Conservation (phyloP, 192 early-diverging fungal genomes). For the Linnemannia exigua region DNA sequence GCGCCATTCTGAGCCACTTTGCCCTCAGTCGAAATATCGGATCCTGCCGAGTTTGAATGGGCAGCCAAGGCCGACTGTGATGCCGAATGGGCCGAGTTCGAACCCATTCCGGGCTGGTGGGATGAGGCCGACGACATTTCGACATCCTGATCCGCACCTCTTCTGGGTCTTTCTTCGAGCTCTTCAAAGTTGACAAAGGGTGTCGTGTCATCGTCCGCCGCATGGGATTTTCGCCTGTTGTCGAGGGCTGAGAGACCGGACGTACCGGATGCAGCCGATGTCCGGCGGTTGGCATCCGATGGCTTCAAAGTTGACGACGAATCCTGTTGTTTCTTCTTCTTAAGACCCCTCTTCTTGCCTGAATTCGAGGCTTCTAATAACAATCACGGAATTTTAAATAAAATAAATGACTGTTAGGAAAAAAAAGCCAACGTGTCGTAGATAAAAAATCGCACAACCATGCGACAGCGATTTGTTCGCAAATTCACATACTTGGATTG, state of each 20-base stretch:
- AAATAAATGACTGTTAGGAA: neutral
- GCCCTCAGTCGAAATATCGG: neutral
- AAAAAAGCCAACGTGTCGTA: neutral
- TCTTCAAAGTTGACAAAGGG: slow-evolving; percentile 57
- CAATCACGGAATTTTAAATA: neutral
- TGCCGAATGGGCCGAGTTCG: neutral
- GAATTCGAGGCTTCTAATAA: neutral
- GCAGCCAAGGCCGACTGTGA: neutral
- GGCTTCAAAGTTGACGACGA: neutral
- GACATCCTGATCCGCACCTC: slow-evolving; percentile 25
- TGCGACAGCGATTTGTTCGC: neutral
- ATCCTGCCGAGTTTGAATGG: neutral
- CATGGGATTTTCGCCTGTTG: slow-evolving; percentile 43
- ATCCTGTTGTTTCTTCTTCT: slow-evolving; percentile 15
- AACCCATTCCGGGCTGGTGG: neutral
- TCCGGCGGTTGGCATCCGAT: slow-evolving; percentile 4
- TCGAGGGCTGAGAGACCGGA: slow-evolving; percentile 6
- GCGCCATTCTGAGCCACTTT: slow-evolving; percentile 41
- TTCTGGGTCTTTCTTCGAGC: slow-evolving; percentile 46
- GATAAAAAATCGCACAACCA: too few species aligned
- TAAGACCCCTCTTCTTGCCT: slow-evolving; percentile 16
- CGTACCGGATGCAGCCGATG: neutral
- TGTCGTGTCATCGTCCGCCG: slow-evolving; percentile 47
- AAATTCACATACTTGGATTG: slow-evolving; percentile 32
- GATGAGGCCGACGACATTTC: slow-evolving; percentile 35